Conservation (phyloP, 1,139 yeast species). For the Diutina pseudorugosa region DNA sequence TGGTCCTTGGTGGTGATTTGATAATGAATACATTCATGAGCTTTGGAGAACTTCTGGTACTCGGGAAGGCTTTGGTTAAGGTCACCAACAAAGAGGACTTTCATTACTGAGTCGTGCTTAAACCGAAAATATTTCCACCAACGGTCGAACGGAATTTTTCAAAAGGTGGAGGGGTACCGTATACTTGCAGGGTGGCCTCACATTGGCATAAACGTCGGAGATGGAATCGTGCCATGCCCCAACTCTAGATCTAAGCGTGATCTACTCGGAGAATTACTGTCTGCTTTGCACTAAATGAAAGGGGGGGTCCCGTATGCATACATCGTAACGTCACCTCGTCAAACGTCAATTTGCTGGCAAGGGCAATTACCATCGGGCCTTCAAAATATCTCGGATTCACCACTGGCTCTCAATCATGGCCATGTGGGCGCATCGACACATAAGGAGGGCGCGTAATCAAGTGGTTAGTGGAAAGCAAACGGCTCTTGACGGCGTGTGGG, state of each 20-base stretch:
- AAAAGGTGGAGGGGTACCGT: neutral
- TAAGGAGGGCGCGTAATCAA: too few relatives aligned
- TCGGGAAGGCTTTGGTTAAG: constrained; percentile 25
- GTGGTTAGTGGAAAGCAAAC: too few relatives aligned
- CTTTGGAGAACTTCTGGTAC: constrained; percentile 21
- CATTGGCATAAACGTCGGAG: neutral
- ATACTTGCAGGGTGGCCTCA: neutral
- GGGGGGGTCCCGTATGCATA: neutral
- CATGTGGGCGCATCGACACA: neutral
- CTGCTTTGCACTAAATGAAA: neutral
- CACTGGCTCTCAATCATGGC: neutral
- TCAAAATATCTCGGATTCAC: neutral
- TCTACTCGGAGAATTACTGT: neutral
- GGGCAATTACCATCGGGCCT: neutral
- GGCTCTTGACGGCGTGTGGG: too few relatives aligned
- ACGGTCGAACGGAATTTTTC: neutral
- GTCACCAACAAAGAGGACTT: constrained; percentile 35
- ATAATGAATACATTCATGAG: constrained; percentile 34
- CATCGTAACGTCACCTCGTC: neutral
- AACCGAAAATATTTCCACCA: neutral
- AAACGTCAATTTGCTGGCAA: neutral
- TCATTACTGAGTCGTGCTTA: constrained; percentile 5
- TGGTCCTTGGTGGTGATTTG: constrained; percentile 27
- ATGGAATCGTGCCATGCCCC: neutral
- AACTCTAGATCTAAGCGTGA: neutral